Evolutionary conservation across 441 rosid species (phyloP), one percentile per base, ranked within the genome.

Genomic region (Aquilaria agallochum): DNA sequence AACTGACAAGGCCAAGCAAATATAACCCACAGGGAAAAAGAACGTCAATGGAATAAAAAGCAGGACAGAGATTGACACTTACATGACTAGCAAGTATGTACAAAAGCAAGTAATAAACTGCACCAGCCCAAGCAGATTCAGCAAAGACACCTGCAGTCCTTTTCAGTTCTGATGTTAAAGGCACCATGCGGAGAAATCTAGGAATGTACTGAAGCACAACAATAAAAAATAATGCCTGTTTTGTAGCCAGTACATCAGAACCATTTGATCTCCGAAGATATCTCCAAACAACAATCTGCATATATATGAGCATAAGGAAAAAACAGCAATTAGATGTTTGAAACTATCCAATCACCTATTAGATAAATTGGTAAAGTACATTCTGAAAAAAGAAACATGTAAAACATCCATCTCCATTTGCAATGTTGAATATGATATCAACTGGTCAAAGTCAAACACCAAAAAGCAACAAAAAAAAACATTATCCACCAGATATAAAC

Each of bases 1-100:
- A 12, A 20, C n/a, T 14, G 55, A 6, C 11, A 13, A 13, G 9
- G 3, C 32, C 58, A 68, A 9, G 5, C 3, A 32, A 53, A 1
- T 15, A 4, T 27, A n/a, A 46, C 27, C 27, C 27, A 20, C 27
- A 20, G 27, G 27, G 27, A 20, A 20, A 20, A 20, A 20, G 27
- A 20, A 20, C 1, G 27, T 20, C 2, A 15, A 27, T 11, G 6
- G 11, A 14, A 20, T 20, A 20, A 20, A 52, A 50, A 58, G 53
- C 53, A 63, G 54, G 57, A 30, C 1, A 51, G n/a, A 53, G 64
- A 63, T 56, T 36, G 53, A 47, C 64, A 76, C 96, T 89, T 76
- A 92, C 99, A 80, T 95, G 99, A 83, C 99, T 95, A 51, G 96
- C 95, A 57, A 95, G 99, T 96, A 95, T 86, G 84, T 92, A 95